Evolutionary conservation across 2,329 filamentous ascomycete species (phyloP), one percentile per base, ranked within the genome.

Genomic region (Periconia sp.): DNA sequence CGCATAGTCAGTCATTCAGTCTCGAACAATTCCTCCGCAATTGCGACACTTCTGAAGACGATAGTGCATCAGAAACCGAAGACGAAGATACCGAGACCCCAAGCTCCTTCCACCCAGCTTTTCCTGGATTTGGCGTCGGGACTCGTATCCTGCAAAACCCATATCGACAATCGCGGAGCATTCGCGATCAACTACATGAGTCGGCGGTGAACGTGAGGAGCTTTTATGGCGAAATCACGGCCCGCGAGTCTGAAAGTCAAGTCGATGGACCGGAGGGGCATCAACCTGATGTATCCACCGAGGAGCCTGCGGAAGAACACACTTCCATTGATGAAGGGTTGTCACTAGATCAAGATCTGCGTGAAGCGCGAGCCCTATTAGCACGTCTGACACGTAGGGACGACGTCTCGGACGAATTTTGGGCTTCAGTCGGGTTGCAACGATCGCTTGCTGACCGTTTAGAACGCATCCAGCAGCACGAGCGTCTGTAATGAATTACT

Each of bases 341-440:
- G 33, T 53, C 59, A 2, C 58, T 70, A 5, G 71, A 74, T 19
- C 67, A 68, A 51, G 76, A 79, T 63, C 71, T 89, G 23, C 80
- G 83, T 19, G 84, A 86, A 44, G 88, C 92, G 82, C 87, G 90
- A 61, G 81, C 81, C 47, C 88, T 95, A 45, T 80, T 94, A 35
- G 85, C 87, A 61, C 82, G 85, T 42, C 79, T 95, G 50, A 85
- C 87, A 33, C 81, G 83, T 17, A 79, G 89, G 20, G 83, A 90
- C 65, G 89, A 92, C 62, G 88, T 94, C 50, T 88, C 90, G 0
- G 90, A 94, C 56, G 86, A 91, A 59, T 92, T 88, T 85, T 95
- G 91, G 91, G 73, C 72, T 49, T 75, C 72, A 18, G 75, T 78
- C 17, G 77, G 77, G 13, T 58, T 79, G 52, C 64, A 65, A 43